A percentile compares a stretch with the other conserved stretches of the same genome.
phyloP scores from a whole-genome alignment of 805 yeast genomes.

The Metschnikowia reukaufii region DNA sequence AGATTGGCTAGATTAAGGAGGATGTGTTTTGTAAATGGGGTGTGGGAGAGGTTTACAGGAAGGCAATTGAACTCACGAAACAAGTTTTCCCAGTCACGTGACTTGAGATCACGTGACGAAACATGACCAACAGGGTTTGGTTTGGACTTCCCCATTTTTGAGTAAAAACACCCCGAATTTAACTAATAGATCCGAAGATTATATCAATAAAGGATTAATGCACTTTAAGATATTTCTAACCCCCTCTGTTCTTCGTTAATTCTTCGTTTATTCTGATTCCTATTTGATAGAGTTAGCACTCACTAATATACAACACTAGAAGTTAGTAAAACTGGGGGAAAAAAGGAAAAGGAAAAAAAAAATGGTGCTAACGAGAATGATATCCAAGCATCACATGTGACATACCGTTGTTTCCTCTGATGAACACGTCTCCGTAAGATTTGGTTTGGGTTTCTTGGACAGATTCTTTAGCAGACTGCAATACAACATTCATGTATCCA shows the following conservation, averaged over 20 bases:
- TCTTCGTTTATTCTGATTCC: conserved; percentile 6
- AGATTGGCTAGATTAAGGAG: too few relatives aligned
- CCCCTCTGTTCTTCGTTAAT: background rate
- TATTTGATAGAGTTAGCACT: conserved; percentile 13
- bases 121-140: background rate
- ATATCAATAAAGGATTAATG: too few relatives aligned
- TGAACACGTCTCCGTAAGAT: conserved; percentile 73
- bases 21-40: too few relatives aligned
- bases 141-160: background rate
- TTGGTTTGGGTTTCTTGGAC: conserved; percentile 47
- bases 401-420: conserved; percentile 84
- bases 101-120: background rate
- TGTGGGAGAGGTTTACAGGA: too few relatives aligned
- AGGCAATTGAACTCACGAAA: too few relatives aligned
- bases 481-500: conserved; percentile 93
- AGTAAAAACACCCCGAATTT: too few relatives aligned
- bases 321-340: conserved; percentile 26
- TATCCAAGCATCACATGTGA: conserved; percentile 16
- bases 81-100: too few relatives aligned
- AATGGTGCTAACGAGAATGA: background rate
- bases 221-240: too few relatives aligned
- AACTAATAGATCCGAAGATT: too few relatives aligned
- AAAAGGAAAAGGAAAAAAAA: background rate
- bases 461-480: conserved; percentile 72
- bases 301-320: conserved; percentile 44